Base-by-base conservation (phyloP, 2,329 filamentous ascomycete species). In the Trichoderma simmonsii region DNA sequence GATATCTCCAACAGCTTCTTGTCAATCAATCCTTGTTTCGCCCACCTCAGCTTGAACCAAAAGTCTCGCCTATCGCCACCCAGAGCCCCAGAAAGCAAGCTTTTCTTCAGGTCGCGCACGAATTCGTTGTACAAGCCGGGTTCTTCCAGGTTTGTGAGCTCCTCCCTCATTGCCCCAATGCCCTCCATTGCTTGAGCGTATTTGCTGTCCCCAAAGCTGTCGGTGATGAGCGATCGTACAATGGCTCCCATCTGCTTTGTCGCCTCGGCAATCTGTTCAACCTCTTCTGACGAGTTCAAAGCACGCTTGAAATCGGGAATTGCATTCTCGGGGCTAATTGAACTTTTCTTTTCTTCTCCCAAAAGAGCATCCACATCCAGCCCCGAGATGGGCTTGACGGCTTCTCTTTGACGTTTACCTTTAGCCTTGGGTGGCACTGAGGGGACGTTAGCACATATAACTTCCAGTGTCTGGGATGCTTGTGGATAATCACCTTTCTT, bases 301-400 rank as follows among this genome's bases (percentile, higher is more conserved):
- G 91, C 87, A 79, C 94, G 93, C 79, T 95, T 97, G 87, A 97
- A 98, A 73, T 95, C 93, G 0, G 96, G 94, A 6, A 98, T 90
- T 1, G 95, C 90, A 74, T 98, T 98, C 11, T 91, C 87, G 0
- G 87, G 80, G 2, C 85, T 84, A 26, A 90, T 85, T n/a, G 75
- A 75, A 6, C 75, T 77, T 70, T 82, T 83, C 73, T 81, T 81
- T 32, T 82, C 83, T 61, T 86, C 88, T 60, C 88, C 87, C n/a
- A 98, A 89, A 3, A 98, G 88, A 5, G 90, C 90, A 73, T 95
- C 92, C 51, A 98, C 88, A 77, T 98, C 93, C 54, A 99, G 90
- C 24, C 95, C 95, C 0, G 95, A 98, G 9, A 97, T 88, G 0
- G 96, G 96, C 77, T 95, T 95, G 72, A 92, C 87, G 1, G 87